These are phyloP conservation scores for Talaromyces pinophilus DNA, from an alignment of 2,329 filamentous ascomycete genomes.

Conservation along the genomic window DNA sequence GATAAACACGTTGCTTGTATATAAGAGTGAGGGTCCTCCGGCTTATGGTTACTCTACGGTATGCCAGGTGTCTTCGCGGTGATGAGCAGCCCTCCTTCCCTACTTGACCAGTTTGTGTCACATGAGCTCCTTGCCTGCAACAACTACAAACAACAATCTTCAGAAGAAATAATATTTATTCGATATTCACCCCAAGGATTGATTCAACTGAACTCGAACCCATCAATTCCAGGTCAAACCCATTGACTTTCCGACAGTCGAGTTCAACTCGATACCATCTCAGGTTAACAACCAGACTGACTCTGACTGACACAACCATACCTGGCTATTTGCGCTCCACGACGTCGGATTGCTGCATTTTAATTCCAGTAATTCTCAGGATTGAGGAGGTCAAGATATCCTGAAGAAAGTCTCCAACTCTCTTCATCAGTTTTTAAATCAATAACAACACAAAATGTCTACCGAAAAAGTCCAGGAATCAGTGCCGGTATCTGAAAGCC, in stretches of 20 bases:
- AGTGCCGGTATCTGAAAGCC: background rate
- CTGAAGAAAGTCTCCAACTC: background rate
- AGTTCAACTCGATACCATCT: background rate
- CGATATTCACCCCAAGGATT: background rate
- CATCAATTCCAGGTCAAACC: background rate
- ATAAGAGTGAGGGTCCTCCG: background rate
- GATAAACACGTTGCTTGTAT: background rate
- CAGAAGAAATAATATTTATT: background rate
- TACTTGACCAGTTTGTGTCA: background rate
- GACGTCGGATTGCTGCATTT: background rate
- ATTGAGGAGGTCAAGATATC: background rate
- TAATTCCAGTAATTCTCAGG: background rate
- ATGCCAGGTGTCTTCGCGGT: background rate
- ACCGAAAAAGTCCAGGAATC: background rate
- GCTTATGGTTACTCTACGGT: background rate
- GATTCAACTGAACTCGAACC: background rate
- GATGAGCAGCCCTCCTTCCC: background rate
- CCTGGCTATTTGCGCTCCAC: background rate
- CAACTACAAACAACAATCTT: background rate
- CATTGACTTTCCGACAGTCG: background rate
- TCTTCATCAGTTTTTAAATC: background rate
- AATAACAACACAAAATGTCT: background rate
- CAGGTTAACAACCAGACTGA: background rate
- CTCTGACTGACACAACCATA: background rate
- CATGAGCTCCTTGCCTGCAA: background rate